A percentile compares a stretch with the other conserved stretches of the same genome.
Conservation (phyloP, 2,329 filamentous ascomycete genomes). For the Rosellinia necatrix region DNA sequence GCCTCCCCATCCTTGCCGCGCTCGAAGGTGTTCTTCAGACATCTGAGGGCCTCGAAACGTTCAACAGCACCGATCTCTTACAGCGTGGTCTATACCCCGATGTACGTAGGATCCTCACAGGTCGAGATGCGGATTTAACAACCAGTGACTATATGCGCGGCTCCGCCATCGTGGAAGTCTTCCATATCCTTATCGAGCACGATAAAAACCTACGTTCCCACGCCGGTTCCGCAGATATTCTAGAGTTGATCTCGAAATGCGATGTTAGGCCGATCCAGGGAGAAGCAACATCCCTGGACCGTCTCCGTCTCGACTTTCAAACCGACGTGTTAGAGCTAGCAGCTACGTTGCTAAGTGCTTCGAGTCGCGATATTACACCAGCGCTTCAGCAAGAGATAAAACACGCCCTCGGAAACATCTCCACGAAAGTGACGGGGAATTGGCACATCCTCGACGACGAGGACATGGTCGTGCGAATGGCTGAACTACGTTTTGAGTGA, state of each 20-base stretch:
- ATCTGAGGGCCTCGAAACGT: slow-evolving; percentile 45
- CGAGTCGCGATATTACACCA: not conserved
- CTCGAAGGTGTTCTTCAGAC: slow-evolving; percentile 61
- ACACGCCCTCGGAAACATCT: not conserved
- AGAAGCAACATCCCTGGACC: not conserved
- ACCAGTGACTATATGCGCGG: slow-evolving; percentile 26
- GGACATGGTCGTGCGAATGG: slow-evolving; percentile 12
- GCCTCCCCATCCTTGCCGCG: slow-evolving; percentile 61
- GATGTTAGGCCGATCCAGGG: not conserved
- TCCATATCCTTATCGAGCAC: slow-evolving; percentile 20
- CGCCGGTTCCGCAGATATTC: not conserved
- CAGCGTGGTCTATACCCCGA: slow-evolving; percentile 21
- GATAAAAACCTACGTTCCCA: slow-evolving; percentile 6
- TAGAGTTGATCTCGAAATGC: slow-evolving; percentile 15
- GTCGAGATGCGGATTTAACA: not conserved
- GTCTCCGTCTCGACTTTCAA: slow-evolving; percentile 17
- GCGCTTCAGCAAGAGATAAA: slow-evolving; percentile 10
- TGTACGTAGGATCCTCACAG: slow-evolving; percentile 16
- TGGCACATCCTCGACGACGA: slow-evolving; percentile 18
- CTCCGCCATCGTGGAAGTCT: slow-evolving; percentile 20
- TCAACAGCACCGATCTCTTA: slow-evolving; percentile 17
- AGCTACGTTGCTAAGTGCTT: not conserved
- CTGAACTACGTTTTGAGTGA: slow-evolving; percentile 15
- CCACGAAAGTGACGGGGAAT: slow-evolving; percentile 1
- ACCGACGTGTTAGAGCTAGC: slow-evolving; percentile 22